Percentiles rank a stretch among this genome's conserved stretches.
phyloP scores from a whole-genome alignment of 805 yeast genomes.

The Brettanomyces sp. region DNA sequence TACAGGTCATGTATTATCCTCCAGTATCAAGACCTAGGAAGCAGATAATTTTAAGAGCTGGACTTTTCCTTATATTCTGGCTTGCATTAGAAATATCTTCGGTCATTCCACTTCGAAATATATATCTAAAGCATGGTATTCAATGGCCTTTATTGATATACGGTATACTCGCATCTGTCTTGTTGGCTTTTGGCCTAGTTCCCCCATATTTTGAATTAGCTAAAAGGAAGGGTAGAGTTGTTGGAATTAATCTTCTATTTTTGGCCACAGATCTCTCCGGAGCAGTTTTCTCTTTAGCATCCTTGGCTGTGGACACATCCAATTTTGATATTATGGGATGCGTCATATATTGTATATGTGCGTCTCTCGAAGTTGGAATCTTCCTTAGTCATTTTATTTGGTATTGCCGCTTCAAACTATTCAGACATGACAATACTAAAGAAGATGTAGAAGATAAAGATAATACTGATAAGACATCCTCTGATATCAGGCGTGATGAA shows the following conservation, averaged over 20 bases:
- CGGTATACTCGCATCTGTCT: conserved; percentile 40
- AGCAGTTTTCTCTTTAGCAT: conserved; percentile 53
- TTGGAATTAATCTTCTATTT: conserved; percentile 46
- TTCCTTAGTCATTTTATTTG: conserved; percentile 62
- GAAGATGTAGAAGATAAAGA: neutral
- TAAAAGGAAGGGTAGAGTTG: conserved; percentile 42
- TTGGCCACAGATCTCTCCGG: conserved; percentile 42
- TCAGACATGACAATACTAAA: conserved; percentile 3
- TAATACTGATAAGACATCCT: neutral
- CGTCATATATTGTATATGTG: conserved; percentile 63
- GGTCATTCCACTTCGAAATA: conserved; percentile 40
- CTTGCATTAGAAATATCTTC: conserved; percentile 37
- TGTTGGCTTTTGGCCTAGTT: conserved; percentile 40
- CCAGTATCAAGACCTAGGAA: conserved; percentile 29
- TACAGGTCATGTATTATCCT: conserved; percentile 44
- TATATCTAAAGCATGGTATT: conserved; percentile 27
- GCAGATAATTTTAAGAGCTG: conserved; percentile 23
- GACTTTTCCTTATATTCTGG: conserved; percentile 27
- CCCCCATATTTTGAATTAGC: conserved; percentile 50
- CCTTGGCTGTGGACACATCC: conserved; percentile 41
- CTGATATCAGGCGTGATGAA: no score
- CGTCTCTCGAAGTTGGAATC: conserved; percentile 70
- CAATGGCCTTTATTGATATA: conserved; percentile 39
- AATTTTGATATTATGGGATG: conserved; percentile 72
- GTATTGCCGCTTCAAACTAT: conserved; percentile 37